Evolutionary conservation across 352 stramenopile genomes (phyloP).

Genomic region (Phytopythium ostracodes): DNA sequence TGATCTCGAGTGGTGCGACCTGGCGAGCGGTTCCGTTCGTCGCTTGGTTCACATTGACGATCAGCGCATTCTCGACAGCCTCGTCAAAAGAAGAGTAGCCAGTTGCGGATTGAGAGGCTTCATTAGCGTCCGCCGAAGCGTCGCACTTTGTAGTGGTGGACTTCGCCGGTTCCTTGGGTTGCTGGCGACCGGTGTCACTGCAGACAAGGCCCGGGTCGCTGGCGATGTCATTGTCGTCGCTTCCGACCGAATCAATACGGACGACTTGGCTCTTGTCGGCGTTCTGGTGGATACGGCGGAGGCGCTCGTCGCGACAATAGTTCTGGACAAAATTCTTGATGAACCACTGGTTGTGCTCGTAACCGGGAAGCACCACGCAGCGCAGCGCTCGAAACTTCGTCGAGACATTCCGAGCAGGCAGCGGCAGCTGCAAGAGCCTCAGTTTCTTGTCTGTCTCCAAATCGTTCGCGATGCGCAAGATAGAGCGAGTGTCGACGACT

Average conservation of each 20-base stretch:
- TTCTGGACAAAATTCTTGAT: slow-evolving; percentile 74
- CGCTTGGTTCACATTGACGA: background rate
- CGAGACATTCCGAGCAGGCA: slow-evolving; percentile 72
- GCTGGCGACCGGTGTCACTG: background rate
- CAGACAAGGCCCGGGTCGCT: background rate
- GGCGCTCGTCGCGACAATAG: slow-evolving; percentile 72
- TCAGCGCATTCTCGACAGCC: background rate
- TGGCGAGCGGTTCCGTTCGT: background rate
- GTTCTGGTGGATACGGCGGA: slow-evolving; percentile 64
- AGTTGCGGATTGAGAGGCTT: background rate
- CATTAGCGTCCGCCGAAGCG: background rate
- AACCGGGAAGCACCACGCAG: slow-evolving; percentile 60
- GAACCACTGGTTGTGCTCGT: slow-evolving; percentile 63
- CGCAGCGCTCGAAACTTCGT: slow-evolving; percentile 73
- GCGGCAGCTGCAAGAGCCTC: slow-evolving; percentile 53
- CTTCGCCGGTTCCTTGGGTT: background rate
- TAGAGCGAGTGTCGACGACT: slow-evolving; percentile 66
- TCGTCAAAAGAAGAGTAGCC: background rate
- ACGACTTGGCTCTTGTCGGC: slow-evolving; percentile 50
- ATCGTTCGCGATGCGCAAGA: slow-evolving; percentile 62
- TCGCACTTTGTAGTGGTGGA: background rate
- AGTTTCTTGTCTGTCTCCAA: slow-evolving; percentile 48
- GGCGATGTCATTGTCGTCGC: slow-evolving; percentile 29
- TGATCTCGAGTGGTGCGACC: slow-evolving; percentile 35
- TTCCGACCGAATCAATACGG: slow-evolving; percentile 36